Conservation (phyloP, 768 basidiomycete species). For the Calvatia gigantea region DNA sequence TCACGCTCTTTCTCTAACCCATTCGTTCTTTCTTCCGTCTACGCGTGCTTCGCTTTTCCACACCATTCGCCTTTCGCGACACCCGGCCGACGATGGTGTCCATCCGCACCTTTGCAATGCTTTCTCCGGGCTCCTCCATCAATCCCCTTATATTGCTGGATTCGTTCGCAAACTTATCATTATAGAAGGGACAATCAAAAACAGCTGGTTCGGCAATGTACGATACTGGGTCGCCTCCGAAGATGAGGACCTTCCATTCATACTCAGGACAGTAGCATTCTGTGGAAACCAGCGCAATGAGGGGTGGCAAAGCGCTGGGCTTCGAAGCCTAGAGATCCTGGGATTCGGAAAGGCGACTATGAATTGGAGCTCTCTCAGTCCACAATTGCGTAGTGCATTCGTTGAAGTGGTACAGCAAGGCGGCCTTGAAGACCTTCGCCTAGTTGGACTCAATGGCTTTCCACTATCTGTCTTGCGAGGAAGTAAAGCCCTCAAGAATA, state of each 20-base stretch:
- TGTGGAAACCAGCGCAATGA: not conserved
- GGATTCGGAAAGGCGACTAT: conserved; percentile 7
- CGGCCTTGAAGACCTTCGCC: conserved; percentile 3
- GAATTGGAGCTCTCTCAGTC: not conserved
- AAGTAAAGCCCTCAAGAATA: not conserved
- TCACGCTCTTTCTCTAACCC: conserved; percentile 9
- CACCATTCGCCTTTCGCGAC: conserved; percentile 7
- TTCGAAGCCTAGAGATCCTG: conserved; percentile 4
- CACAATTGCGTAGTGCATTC: conserved; percentile 1
- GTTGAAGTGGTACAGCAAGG: conserved; percentile 1
- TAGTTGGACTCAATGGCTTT: conserved; percentile 7
- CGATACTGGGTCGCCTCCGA: conserved; percentile 9
- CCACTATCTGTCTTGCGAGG: not conserved
- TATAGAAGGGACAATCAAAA: conserved; percentile 7
- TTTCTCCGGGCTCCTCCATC: not conserved
- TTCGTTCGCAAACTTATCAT: conserved; percentile 8
- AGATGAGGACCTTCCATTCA: conserved; percentile 8
- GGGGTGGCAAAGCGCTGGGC: not conserved
- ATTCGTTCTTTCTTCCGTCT: conserved; percentile 1
- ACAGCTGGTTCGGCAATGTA: conserved; percentile 8
- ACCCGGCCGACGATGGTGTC: conserved; percentile 6
- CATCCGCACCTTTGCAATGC: conserved; percentile 5
- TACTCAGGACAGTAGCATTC: conserved; percentile 6
- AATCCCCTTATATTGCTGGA: conserved; percentile 2
- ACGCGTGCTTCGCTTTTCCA: conserved; percentile 2